Base-by-base conservation (phyloP, 331 rosid genomes). In the Pyracantha coccinea region DNA sequence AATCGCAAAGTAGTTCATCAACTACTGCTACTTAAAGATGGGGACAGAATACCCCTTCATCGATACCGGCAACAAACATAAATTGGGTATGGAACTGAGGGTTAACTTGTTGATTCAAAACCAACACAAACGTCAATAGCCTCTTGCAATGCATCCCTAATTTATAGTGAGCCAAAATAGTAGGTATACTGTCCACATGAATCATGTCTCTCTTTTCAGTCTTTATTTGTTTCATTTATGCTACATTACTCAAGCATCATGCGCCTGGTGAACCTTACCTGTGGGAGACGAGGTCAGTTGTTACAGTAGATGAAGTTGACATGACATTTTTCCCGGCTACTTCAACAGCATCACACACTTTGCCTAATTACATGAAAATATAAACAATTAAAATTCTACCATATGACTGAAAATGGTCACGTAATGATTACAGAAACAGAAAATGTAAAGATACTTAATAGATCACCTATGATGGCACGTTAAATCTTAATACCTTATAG, bases 261-360 rank as follows among this genome's bases (percentile, higher is more conserved):
- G 32, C 33, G 44, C 33, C 68, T 68, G 54, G 68, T 57, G 71
- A 77, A 68, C 66, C 66, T 85, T 84, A 92, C 99, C 89, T 89
- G 78, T 92, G 95, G 66, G 87, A 75, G 27, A 89, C 96, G 33
- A 90, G 88, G 68, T 92, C 99, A 1, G 97, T 92, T 23, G 97
- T 95, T 69, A 95, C 99, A 17, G 88, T 83, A 71, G 93, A 86
- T 54, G 99, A 79, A n/a, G 97, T 92, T 73, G 97, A 84, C 99
- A 95, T 85, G 76, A 90, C 99, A 84, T 89, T 92, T 84, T 79
- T 95, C 50, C 99, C 97, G 35, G 99, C 82, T 29, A 89, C 90
- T 89, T 95, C 99, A 72, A 90, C 96, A 71, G 99, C 97, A 75
- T 95, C 99, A 1, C 91, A 90, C 63, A 92, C 96, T 85, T 86